Evolutionary conservation across 345 rosid species (phyloP).

Genomic region (Gynandropsis gynandra): DNA sequence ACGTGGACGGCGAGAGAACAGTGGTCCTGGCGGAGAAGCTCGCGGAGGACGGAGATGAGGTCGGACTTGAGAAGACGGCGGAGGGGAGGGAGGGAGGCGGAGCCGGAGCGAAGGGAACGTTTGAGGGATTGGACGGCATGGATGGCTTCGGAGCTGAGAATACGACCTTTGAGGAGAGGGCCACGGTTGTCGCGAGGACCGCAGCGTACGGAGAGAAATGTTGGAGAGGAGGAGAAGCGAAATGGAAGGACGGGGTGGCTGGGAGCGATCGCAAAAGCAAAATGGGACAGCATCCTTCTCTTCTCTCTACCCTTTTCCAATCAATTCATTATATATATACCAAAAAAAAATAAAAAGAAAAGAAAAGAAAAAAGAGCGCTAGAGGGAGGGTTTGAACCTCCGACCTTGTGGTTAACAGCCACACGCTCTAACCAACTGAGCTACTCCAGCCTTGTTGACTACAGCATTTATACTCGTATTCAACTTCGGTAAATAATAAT

Average conservation of each 20-base stretch:
- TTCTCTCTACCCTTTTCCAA: too few relatives aligned
- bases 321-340: too few relatives aligned
- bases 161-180: conserved; percentile 80
- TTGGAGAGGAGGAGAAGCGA: conserved; percentile 13
- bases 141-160: conserved; percentile 82
- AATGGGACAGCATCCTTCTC: too few relatives aligned
- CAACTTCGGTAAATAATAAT: too few relatives aligned
- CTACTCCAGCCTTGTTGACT: not conserved
- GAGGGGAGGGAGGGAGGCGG: conserved; percentile 41
- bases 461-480: too few relatives aligned
- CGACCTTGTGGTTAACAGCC: conserved; percentile 71
- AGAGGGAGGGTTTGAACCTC: conserved; percentile 60
- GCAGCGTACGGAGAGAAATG: conserved; percentile 35
- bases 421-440: conserved; percentile 60
- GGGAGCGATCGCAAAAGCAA: conserved; percentile 11
- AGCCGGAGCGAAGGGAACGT: conserved; percentile 41
- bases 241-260: conserved; percentile 20
- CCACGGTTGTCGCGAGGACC: conserved; percentile 80
- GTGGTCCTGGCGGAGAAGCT: conserved; percentile 78
- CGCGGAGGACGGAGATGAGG: conserved; percentile 54
- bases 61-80: conserved; percentile 71
- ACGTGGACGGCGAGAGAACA: conserved; percentile 67
- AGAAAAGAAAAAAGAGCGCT: conserved; percentile 5
- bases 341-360: too few relatives aligned
- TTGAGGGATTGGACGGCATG: conserved; percentile 81